Base-by-base conservation (phyloP, 2,329 filamentous ascomycete genomes). In the Penicillium brevicompactum region DNA sequence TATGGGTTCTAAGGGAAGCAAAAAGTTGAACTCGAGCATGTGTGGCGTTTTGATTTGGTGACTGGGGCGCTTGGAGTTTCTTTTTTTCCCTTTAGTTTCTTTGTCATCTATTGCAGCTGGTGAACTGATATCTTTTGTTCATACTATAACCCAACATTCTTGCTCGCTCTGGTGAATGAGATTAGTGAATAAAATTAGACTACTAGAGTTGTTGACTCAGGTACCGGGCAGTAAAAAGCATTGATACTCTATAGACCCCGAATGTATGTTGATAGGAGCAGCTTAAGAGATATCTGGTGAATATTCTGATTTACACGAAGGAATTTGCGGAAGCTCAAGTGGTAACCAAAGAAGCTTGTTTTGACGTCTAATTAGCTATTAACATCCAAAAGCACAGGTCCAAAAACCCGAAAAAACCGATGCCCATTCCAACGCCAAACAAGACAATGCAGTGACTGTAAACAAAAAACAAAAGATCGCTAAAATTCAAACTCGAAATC, bases 1-100 rank as follows among this genome's bases (percentile, higher is more conserved):
- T 75, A 71, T 57, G 70, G 70, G 37, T 70, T 62, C 45, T 72
- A 60, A 41, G 50, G 31, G 30, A 43, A n/a, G 45, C 53, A 45
- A 32, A 57, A 53, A 55, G 60, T 38, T 52, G 53, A 52, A 46
- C 51, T 59, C 50, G 56, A 60, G 64, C 64, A 67, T 67, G 57
- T 42, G 34, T 60, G 64, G 64, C 65, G 64, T 67, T 66, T 54
- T 54, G 31, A 54, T 53, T 54, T 51, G 52, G 52, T 50, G 47
- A 54, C 41, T 46, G 46, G 52, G 47, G 52, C 45, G 52, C 47
- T 40, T 54, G 52, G 52, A 50, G 52, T 54, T 54, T 54, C 45
- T n/a, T 37, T 54, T 50, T n/a, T 37, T 4, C 14, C 14, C 14
- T n/a, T 37, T 42, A 30, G 14, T 41, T 45, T 54, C 52, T 45